A percentile compares a stretch with the other conserved stretches of the same genome.
These are phyloP conservation scores for Parastagonospora nodorum DNA, from an alignment of 2,329 filamentous ascomycete species.

Conservation along the genomic window DNA sequence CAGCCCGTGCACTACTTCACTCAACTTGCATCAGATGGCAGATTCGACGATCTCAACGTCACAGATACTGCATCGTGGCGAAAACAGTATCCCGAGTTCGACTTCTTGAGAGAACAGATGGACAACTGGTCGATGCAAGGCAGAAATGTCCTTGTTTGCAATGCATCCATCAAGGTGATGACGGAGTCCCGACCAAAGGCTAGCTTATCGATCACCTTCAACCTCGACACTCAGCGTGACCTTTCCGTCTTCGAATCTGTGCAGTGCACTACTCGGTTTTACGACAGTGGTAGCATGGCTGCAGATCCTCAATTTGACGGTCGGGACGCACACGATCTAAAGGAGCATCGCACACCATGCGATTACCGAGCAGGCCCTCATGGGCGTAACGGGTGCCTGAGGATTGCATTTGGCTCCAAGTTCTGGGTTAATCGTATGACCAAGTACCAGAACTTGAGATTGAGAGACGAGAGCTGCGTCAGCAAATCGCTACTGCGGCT, in stretches of 20 bases:
- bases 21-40: conserved; percentile 33
- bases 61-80: conserved; percentile 39
- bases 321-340: conserved; percentile 19
- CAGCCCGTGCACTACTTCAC: conserved; percentile 49
- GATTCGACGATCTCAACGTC: conserved; percentile 38
- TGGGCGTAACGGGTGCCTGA: conserved; percentile 25
- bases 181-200: conserved; percentile 43
- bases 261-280: conserved; percentile 43
- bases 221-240: conserved; percentile 42
- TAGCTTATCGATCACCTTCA: conserved; percentile 38
- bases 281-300: conserved; percentile 30
- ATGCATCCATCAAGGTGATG: conserved; percentile 50
- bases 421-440: conserved; percentile 51
- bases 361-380: conserved; percentile 21
- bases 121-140: conserved; percentile 27
- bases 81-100: conserved; percentile 40
- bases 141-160: conserved; percentile 47
- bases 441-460: conserved; percentile 26
- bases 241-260: conserved; percentile 35
- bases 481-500: conserved; percentile 41
- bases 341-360: conserved; percentile 28
- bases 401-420: conserved; percentile 47
- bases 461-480: conserved; percentile 32
- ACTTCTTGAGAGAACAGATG: conserved; percentile 24
- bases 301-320: conserved; percentile 30